Percentiles rank a stretch among this genome's conserved stretches.
Evolutionary conservation across 306 rosid genomes (phyloP).

Genomic region (Bauhinia variegata): DNA sequence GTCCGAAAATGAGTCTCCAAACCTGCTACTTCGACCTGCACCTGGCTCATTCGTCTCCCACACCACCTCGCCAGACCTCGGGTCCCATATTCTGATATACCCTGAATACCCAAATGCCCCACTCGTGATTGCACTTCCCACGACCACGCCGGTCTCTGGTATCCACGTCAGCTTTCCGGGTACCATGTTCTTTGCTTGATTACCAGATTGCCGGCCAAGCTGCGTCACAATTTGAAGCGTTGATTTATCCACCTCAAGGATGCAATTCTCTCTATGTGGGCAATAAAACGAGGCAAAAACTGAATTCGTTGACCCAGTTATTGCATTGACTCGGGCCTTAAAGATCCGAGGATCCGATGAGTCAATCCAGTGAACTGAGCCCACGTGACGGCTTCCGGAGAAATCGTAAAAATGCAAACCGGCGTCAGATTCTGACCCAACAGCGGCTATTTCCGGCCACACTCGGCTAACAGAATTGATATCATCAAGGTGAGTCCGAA

Average conservation of each 20-base stretch:
- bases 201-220: slow-evolving; percentile 68
- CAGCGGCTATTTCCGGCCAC: slow-evolving; percentile 71
- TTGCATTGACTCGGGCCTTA: slow-evolving; percentile 77
- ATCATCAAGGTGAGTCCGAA: slow-evolving; percentile 74
- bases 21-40: slow-evolving; percentile 76
- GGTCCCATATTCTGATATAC: slow-evolving; percentile 79
- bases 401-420: slow-evolving; percentile 84
- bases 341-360: slow-evolving; percentile 73
- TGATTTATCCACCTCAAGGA: slow-evolving; percentile 67
- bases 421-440: slow-evolving; percentile 62
- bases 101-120: slow-evolving; percentile 88
- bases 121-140: slow-evolving; percentile 57
- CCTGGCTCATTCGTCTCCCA: slow-evolving; percentile 94
- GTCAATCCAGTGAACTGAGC: slow-evolving; percentile 78
- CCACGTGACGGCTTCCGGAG: slow-evolving; percentile 64
- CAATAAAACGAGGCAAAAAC: slow-evolving; percentile 76
- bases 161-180: slow-evolving; percentile 69
- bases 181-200: slow-evolving; percentile 65
- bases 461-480: slow-evolving; percentile 71
- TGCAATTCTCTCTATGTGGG: slow-evolving; percentile 66
- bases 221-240: slow-evolving; percentile 58
- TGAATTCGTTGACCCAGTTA: slow-evolving; percentile 49
- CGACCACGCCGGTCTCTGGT: slow-evolving; percentile 56
- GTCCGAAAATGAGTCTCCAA: slow-evolving; percentile 77
- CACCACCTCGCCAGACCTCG: slow-evolving; percentile 63